Base-by-base conservation (phyloP, 441 rosid genomes). In the Gossypium aridum region DNA sequence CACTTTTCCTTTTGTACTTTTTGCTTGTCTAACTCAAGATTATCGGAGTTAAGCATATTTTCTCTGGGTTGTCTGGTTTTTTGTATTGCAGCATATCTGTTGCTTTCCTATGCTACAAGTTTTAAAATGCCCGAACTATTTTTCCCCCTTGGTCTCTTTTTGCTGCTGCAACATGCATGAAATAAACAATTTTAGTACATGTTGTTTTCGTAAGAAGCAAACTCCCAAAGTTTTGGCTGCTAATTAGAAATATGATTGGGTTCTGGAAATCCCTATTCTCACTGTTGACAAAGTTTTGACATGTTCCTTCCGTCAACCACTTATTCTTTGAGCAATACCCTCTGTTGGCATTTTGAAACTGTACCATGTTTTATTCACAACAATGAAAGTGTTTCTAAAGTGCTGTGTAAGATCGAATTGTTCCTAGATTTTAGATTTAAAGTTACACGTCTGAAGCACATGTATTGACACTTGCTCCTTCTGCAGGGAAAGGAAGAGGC, bases 401-500 rank as follows among this genome's bases (percentile, higher is more conserved):
- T 14, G 39, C 53, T 39, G 7, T 54, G 14, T 31, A 54, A 37
- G 26, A 9, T 25, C 22, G 16, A 63, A 20, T 54, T 12, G 39
- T 26, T 13, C 64, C 17, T 23, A 25, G 14, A 23, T 60, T 4
- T 25, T 59, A 17, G 25, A 1, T 17, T 49, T 14, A 61, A 62
- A 49, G 13, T 31, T 62, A 28, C 3, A 14, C 6, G 12, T 19
- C 25, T 2, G 39, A 2, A 45, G 9, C 66, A 20, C 61, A 25
- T n/a, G 70, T 37, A 55, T n/a, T 55, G 17, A 20, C 67, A 26
- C 55, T 45, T 66, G 3, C 37, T 75, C 7, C 16, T 39, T 26
- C 59, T 57, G 83, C 95, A 93, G 99, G 98, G 88, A 73, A 92
- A 81, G 75, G 98, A 96, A 81, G 97, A 86, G 79, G 76, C 55